Percentiles rank a stretch among this genome's conserved stretches.
Conservation (phyloP, 1,284 basidiomycete species). For the Moesziomyces globuligerus region DNA sequence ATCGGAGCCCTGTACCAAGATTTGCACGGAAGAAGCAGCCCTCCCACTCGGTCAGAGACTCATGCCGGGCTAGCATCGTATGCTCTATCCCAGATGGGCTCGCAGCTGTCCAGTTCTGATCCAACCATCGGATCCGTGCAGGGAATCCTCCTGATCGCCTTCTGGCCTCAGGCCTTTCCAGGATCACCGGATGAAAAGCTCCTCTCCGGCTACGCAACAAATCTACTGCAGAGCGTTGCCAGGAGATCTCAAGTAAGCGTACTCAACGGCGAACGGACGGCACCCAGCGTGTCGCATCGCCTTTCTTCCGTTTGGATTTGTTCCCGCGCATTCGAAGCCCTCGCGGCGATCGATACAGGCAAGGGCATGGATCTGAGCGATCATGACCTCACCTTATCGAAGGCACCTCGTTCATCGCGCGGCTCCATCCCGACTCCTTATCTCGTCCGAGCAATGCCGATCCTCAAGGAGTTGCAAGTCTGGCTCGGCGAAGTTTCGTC, state of each 20-base stretch:
- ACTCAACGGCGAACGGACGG: constrained; percentile 11
- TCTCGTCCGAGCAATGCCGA: constrained; percentile 15
- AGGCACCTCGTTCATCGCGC: constrained; percentile 23
- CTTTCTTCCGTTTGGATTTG: constrained; percentile 27
- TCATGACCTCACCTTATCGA: constrained; percentile 29
- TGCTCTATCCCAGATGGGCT: constrained; percentile 20
- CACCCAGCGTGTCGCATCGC: constrained; percentile 16
- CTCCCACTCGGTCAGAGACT: constrained; percentile 14
- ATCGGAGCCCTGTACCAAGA: constrained; percentile 37
- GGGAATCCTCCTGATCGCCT: constrained; percentile 39
- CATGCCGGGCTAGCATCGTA: constrained; percentile 21
- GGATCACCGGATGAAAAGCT: constrained; percentile 36
- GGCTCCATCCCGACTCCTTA: constrained; percentile 32
- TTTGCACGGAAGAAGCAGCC: constrained; percentile 15
- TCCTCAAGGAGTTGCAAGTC: constrained; percentile 36
- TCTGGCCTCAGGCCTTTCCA: constrained; percentile 43
- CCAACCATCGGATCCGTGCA: constrained; percentile 29
- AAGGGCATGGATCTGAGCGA: constrained; percentile 39
- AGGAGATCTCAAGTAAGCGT: constrained; percentile 1
- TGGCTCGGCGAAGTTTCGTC: constrained; percentile 30
- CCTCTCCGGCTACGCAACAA: constrained; percentile 19
- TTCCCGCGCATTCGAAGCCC: constrained; percentile 26
- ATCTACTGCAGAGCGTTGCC: constrained; percentile 25
- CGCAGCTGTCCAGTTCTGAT: constrained; percentile 17
- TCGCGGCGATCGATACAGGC: constrained; percentile 33